Evolutionary conservation across 1,284 basidiomycete species (phyloP), one percentile per base, ranked within the genome.

Genomic region (Inonotus obliquus): DNA sequence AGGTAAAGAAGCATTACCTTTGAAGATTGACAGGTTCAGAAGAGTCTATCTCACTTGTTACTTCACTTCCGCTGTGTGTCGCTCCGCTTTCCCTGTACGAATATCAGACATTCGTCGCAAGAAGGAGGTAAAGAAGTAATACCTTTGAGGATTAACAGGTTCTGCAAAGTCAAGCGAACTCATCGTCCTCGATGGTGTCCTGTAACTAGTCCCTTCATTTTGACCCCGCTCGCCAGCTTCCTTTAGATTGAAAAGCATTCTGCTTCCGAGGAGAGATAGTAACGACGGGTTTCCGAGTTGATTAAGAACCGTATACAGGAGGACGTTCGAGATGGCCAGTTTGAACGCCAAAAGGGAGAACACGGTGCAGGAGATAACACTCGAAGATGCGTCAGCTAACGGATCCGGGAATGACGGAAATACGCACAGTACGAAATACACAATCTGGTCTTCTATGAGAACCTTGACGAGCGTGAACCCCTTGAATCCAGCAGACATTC

Each of bases 181-280:
- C 38, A 55, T 9, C 4, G n/a, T 41, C n/a, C 14, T 41, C 11
- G 21, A 39, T 17, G 7, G n/a, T 19, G 38, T 41, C 35, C 58
- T 59, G 49, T 59, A 55, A 45, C 27, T 57, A 45, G 55, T 57
- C 21, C 41, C 55, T 32, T 57, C 41, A 39, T 57, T 41, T n/a
- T 21, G 23, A 2, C 55, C 39, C 10, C n/a, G n/a, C 23, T 57
- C 38, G 23, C 23, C 55, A 23, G 39, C 55, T 17, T 57, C 41
- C 21, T 57, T 57, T 21, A 47, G 2, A 19, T 47, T 57, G n/a
- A 44, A 45, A 4, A 57, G n/a, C 55, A 57, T 27, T 3, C 55
- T 6, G n/a, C 55, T 45, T 2, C 55, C 23, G 25, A 57, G 55
- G 10, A 57, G 6, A 29, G 23, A 6, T 3, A 57, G 55, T 3